These are phyloP conservation scores for Cairneyella variabilis DNA, from an alignment of 495 filamentous ascomycete genomes.

Conservation along the genomic window DNA sequence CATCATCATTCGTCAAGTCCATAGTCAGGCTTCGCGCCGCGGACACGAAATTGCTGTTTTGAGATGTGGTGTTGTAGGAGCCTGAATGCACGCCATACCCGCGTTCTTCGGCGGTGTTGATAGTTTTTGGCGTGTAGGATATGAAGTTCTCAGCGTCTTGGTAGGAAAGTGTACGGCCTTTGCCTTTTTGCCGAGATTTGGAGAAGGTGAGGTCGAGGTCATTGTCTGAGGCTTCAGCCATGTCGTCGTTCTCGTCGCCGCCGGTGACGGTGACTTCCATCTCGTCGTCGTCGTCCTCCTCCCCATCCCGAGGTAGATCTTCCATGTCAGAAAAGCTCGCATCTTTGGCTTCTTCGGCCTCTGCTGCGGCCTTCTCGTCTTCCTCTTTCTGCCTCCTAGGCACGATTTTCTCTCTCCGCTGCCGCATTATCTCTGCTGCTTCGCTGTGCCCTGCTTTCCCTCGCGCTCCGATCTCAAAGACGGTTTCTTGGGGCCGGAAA, in stretches of 20 bases:
- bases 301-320: slow-evolving; percentile 34
- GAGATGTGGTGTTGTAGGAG: slow-evolving; percentile 41
- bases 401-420: slow-evolving; percentile 56
- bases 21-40: slow-evolving; percentile 80
- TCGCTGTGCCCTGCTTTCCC: slow-evolving; percentile 58
- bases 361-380: slow-evolving; percentile 33
- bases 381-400: slow-evolving; percentile 32
- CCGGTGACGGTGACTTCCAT: slow-evolving; percentile 31
- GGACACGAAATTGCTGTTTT: slow-evolving; percentile 70
- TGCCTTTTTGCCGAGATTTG: slow-evolving; percentile 40
- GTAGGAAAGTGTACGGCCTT: slow-evolving; percentile 49
- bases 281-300: slow-evolving; percentile 37
- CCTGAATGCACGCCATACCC: slow-evolving; percentile 91
- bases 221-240: slow-evolving; percentile 64
- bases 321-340: slow-evolving; percentile 31
- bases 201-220: slow-evolving; percentile 85
- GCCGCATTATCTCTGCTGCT: slow-evolving; percentile 76
- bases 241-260: slow-evolving; percentile 43
- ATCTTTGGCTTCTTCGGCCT: slow-evolving; percentile 27
- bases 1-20: slow-evolving; percentile 86
- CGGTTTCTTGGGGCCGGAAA: slow-evolving; percentile 85
- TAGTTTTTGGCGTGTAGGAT: slow-evolving; percentile 78
- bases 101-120: slow-evolving; percentile 77
- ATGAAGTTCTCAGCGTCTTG: slow-evolving; percentile 91
- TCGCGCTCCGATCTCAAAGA: slow-evolving; percentile 85